Base-by-base conservation (phyloP, 805 yeast species). In the Lipomyces yamanashiensis region DNA sequence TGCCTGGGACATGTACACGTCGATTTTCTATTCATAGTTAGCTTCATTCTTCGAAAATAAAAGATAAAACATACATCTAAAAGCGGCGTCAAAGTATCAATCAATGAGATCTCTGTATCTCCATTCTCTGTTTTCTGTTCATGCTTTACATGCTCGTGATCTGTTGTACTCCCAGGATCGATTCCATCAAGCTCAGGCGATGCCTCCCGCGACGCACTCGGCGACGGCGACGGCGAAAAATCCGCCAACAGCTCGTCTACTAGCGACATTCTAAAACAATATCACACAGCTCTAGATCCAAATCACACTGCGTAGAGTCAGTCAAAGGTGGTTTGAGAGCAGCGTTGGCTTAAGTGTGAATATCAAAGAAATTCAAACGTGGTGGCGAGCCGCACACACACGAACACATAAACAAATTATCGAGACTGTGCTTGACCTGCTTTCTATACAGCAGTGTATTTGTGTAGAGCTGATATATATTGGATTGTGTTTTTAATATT, bases 221-320 rank as follows among this genome's bases (percentile, higher is more conserved):
- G 67, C 9, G 70, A 58, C 33, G 63, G 56, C 19, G 59, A 44
- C 7, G 69, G 65, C 17, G 69, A 66, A 36, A 78, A 70, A 28
- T 75, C 80, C 7, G 77, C 79, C 54, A 78, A 63, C n/a, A 79
- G 72, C 59, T 77, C 80, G 51, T 78, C 80, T 10, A 76, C 76
- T 4, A 77, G 64, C 12, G 77, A 76, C 78, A 76, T 76, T 37
- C 33, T n/a, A 5, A 28, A 2, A 28, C 28, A 28, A 28, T n/a
- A n/a, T n/a, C n/a, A n/a, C n/a, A n/a, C n/a, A n/a, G 28, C 28
- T 28, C 28, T 5, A 28, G 28, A 28, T 28, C 28, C 28, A 28
- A 28, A 28, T 28, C 28, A 28, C 28, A 28, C 28, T 28, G 28
- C 5, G 28, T 28, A 28, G 28, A 28, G 5, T 28, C 28, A 5